These are phyloP conservation scores for Marchantia paleacea DNA, from an alignment of 225 moss, liverwort and hornwort genomes.

Conservation along the genomic window DNA sequence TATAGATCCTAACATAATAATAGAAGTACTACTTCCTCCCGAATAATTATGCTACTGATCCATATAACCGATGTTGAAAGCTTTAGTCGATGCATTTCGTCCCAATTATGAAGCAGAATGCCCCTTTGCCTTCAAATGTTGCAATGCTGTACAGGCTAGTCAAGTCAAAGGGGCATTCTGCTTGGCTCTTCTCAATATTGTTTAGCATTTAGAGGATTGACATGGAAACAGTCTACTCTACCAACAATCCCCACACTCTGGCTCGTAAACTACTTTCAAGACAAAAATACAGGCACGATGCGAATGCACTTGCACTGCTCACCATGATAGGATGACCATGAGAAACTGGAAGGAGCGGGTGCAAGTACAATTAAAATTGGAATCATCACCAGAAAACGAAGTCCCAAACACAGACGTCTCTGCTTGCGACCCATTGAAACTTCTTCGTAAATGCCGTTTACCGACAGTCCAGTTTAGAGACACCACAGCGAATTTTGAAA, in stretches of 20 bases:
- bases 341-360: conserved; percentile 5
- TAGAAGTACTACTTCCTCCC: neutral
- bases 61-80: no score
- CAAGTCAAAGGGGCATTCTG: no score
- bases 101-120: no score
- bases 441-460: neutral
- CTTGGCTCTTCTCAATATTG: no score
- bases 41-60: neutral
- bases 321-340: conserved; percentile 9
- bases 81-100: no score
- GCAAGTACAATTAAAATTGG: conserved; percentile 25
- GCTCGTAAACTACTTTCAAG: neutral
- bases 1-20: no score
- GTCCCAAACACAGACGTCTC: conserved; percentile 23
- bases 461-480: neutral
- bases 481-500: no score
- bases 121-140: no score
- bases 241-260: neutral
- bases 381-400: conserved; percentile 23
- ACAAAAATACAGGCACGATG: neutral
- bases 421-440: conserved; percentile 31
- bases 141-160: no score
- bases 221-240: no score
- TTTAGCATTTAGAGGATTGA: no score
- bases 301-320: neutral